A percentile compares a stretch with the other conserved stretches of the same genome.
Conservation (phyloP, 2,329 filamentous ascomycete genomes). For the Curvularia hawaiiensis region DNA sequence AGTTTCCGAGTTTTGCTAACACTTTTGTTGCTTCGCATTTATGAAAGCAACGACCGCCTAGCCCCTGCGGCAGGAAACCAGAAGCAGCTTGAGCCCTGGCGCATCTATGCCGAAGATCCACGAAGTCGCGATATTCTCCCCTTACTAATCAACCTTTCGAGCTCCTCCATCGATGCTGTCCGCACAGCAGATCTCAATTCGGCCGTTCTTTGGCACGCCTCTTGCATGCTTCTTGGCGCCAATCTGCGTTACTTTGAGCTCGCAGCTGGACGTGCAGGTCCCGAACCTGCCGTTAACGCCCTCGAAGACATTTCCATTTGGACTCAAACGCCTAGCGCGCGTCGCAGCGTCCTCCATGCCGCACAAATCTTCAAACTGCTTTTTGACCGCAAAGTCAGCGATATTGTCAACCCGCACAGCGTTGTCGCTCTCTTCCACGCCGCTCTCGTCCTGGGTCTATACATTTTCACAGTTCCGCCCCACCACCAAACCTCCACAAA, state of each 20-base stretch:
- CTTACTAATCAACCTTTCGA: slow-evolving; percentile 45
- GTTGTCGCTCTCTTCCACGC: slow-evolving; percentile 58
- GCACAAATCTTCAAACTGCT: slow-evolving; percentile 59
- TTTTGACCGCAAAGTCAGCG: slow-evolving; percentile 58
- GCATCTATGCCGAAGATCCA: slow-evolving; percentile 55
- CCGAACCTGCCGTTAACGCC: slow-evolving; percentile 54
- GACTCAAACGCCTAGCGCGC: slow-evolving; percentile 57
- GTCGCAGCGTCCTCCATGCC: slow-evolving; percentile 58
- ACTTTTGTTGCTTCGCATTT: slow-evolving; percentile 40
- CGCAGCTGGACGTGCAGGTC: slow-evolving; percentile 57
- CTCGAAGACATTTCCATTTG: slow-evolving; percentile 58
- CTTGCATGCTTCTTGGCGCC: slow-evolving; percentile 58
- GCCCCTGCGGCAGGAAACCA: slow-evolving; percentile 32
- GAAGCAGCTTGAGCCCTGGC: slow-evolving; percentile 44
- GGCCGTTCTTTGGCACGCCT: slow-evolving; percentile 58
- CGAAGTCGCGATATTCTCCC: slow-evolving; percentile 50
- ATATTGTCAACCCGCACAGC: slow-evolving; percentile 58
- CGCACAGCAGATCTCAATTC: slow-evolving; percentile 56
- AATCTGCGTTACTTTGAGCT: slow-evolving; percentile 60
- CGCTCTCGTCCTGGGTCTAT: slow-evolving; percentile 58
- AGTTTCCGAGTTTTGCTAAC: slow-evolving; percentile 41
- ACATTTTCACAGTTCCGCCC: slow-evolving; percentile 55
- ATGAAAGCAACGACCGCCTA: slow-evolving; percentile 43
- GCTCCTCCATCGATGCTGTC: slow-evolving; percentile 51
- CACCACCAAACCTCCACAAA: slow-evolving; percentile 13